Evolutionary conservation across 1,284 basidiomycete species (phyloP).

Genomic region (Anthracocystis setariae): DNA sequence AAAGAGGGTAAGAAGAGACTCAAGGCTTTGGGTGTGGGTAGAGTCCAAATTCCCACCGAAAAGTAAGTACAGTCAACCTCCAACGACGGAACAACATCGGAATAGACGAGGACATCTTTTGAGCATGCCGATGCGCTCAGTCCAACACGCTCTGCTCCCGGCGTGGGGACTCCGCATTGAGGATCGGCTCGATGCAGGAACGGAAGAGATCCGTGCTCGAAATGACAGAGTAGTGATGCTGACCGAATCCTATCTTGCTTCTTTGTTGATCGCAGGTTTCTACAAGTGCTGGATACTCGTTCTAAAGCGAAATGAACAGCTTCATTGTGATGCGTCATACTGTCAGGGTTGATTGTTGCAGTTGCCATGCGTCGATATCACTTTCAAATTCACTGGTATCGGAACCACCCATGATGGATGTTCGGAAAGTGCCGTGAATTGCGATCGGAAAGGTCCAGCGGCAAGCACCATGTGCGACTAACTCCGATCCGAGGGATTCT

Average conservation of each 20-base stretch:
- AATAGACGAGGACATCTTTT: not conserved
- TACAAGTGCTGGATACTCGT: constrained; percentile 40
- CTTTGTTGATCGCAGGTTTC: constrained; percentile 17
- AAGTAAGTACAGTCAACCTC: constrained; percentile 31
- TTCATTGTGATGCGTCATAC: not conserved
- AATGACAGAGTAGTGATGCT: constrained; percentile 1
- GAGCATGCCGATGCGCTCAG: too few relatives aligned
- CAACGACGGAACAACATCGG: not conserved
- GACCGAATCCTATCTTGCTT: not conserved
- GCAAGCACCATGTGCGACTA: too few relatives aligned
- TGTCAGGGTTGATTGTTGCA: not conserved
- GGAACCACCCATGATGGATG: too few relatives aligned
- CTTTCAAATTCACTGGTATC: too few relatives aligned
- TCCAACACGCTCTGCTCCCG: too few relatives aligned
- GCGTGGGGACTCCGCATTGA: not conserved
- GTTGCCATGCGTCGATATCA: not conserved
- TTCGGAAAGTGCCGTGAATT: too few relatives aligned
- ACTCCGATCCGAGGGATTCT: too few relatives aligned
- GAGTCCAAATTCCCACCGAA: constrained; percentile 60
- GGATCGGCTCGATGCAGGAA: not conserved
- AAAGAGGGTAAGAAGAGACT: constrained; percentile 66
- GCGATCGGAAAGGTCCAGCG: too few relatives aligned
- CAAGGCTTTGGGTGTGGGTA: constrained; percentile 59
- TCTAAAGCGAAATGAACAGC: constrained; percentile 28
- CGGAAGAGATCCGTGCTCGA: not conserved